Conservation (phyloP, 768 basidiomycete species). For the Boletellus sp. region DNA sequence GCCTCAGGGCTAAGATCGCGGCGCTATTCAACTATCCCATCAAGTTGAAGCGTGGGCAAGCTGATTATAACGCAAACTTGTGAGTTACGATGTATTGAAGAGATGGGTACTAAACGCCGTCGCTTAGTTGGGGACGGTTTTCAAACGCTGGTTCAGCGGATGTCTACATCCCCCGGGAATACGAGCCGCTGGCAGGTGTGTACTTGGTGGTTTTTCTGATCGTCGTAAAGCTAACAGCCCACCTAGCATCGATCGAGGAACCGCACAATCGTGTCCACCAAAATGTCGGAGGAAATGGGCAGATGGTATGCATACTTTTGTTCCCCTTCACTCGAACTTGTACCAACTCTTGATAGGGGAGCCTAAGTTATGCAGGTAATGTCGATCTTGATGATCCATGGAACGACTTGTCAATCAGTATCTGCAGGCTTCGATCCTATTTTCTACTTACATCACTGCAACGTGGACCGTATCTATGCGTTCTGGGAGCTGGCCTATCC, state of each 20-base stretch:
- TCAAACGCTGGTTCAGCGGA: too few species aligned
- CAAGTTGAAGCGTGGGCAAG: background rate
- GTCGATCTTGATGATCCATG: background rate
- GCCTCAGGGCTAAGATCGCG: conserved; percentile 16
- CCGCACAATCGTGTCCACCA: conserved; percentile 19
- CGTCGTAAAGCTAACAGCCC: background rate
- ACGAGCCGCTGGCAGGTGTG: too few species aligned
- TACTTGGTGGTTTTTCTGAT: too few species aligned
- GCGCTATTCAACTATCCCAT: conserved; percentile 15
- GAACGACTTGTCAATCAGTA: background rate
- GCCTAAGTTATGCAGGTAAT: conserved; percentile 21
- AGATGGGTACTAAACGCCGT: too few species aligned
- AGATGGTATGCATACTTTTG: conserved; percentile 10
- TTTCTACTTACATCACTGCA: conserved; percentile 20
- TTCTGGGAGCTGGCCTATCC: conserved; percentile 22
- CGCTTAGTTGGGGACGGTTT: too few species aligned
- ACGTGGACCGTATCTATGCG: conserved; percentile 17
- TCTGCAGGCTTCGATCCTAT: conserved; percentile 15
- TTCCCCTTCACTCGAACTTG: background rate
- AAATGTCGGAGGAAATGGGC: conserved; percentile 15
- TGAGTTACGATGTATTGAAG: background rate
- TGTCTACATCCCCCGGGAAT: too few species aligned
- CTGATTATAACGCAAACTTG: conserved; percentile 19
- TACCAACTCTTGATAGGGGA: conserved; percentile 1
- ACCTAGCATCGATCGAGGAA: conserved; percentile 16